Evolutionary conservation across 2,329 filamentous ascomycete species (phyloP).

Genomic region (Neofusicoccum umdonicola): DNA sequence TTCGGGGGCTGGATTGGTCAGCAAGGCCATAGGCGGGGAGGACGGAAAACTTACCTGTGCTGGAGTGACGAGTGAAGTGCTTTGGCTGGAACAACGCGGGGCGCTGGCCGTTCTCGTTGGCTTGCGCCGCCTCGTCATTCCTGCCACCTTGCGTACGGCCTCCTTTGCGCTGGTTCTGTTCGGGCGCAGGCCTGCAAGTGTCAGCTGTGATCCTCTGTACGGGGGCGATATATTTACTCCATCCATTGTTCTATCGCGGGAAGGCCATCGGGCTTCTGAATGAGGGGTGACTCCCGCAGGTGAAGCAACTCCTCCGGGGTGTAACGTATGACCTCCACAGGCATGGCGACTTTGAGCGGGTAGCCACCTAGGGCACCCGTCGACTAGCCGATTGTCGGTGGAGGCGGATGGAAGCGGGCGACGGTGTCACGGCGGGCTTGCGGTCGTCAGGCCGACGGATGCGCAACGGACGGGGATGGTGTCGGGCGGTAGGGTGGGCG

Average conservation of each 20-base stretch:
- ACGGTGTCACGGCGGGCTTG: neutral
- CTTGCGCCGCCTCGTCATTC: constrained; percentile 19
- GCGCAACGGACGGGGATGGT: constrained; percentile 3
- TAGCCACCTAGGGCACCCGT: constrained; percentile 5
- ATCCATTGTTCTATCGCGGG: constrained; percentile 94
- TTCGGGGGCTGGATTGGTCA: constrained; percentile 59
- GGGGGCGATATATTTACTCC: constrained; percentile 60
- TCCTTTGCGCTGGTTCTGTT: constrained; percentile 28
- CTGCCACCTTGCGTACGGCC: constrained; percentile 25
- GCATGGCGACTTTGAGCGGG: constrained; percentile 12
- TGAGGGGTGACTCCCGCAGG: constrained; percentile 78
- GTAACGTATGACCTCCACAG: constrained; percentile 53
- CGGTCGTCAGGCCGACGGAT: neutral
- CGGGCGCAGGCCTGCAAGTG: constrained; percentile 4
- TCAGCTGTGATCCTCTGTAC: neutral
- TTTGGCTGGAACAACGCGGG: constrained; percentile 44
- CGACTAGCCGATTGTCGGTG: constrained; percentile 7
- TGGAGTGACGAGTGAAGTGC: constrained; percentile 48
- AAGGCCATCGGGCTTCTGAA: constrained; percentile 72
- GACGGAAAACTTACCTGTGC: constrained; percentile 38
- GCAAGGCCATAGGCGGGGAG: constrained; percentile 1
- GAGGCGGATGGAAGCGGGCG: neutral
- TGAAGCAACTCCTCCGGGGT: constrained; percentile 71
- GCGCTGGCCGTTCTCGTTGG: constrained; percentile 25
- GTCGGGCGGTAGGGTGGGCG: neutral